phyloP scores from a whole-genome alignment of 2,329 filamentous ascomycete species.

The Xylariaceae sp. region DNA sequence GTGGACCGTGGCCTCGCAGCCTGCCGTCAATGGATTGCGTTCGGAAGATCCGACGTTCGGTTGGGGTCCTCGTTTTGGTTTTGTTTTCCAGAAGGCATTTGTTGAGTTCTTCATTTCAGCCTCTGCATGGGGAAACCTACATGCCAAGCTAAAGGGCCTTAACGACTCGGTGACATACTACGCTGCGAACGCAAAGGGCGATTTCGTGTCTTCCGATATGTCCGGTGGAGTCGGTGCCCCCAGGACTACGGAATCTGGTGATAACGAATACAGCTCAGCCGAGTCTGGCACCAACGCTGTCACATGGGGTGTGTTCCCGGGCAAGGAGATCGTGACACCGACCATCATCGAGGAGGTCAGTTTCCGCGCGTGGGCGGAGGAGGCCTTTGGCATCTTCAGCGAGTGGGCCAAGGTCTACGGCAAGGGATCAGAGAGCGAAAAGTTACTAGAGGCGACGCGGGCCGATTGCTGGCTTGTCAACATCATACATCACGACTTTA shows the following conservation, averaged over 20 bases:
- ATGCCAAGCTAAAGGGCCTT: slow-evolving; percentile 53
- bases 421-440: slow-evolving; percentile 64
- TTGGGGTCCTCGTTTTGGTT: slow-evolving; percentile 88
- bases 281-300: slow-evolving; percentile 76
- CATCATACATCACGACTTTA: slow-evolving; percentile 74
- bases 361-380: slow-evolving; percentile 89
- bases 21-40: slow-evolving; percentile 79
- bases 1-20: slow-evolving; percentile 96
- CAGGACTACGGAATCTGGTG: neutral
- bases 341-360: slow-evolving; percentile 96
- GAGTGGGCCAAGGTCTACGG: slow-evolving; percentile 91
- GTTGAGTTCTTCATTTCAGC: slow-evolving; percentile 89
- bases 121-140: slow-evolving; percentile 64
- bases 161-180: slow-evolving; percentile 76
- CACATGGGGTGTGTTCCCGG: slow-evolving; percentile 92
- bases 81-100: slow-evolving; percentile 97
- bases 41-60: slow-evolving; percentile 77
- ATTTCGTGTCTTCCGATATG: slow-evolving; percentile 67
- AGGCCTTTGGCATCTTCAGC: slow-evolving; percentile 91
- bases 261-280: slow-evolving; percentile 22
- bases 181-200: slow-evolving; percentile 71
- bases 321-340: slow-evolving; percentile 92
- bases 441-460: slow-evolving; percentile 61
- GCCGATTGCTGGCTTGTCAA: slow-evolving; percentile 85
- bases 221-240: slow-evolving; percentile 31